These are phyloP conservation scores for Phanerochaete carnosa DNA, from an alignment of 768 basidiomycete species.

Conservation along the genomic window DNA sequence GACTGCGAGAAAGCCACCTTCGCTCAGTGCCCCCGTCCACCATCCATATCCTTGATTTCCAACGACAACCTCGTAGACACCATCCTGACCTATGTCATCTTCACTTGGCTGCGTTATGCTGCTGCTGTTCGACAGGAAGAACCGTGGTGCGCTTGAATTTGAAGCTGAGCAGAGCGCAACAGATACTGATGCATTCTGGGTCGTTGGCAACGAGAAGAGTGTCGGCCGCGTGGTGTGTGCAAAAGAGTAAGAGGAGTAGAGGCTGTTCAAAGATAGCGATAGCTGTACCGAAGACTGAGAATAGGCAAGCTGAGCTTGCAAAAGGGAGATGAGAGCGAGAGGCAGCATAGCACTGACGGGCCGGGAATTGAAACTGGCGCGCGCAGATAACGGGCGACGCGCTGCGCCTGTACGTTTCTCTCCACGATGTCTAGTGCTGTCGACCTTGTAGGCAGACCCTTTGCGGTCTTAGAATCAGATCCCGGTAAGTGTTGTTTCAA, in stretches of 20 bases:
- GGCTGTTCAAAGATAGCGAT: slow-evolving; percentile 15
- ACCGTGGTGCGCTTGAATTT: slow-evolving; percentile 36
- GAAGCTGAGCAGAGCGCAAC: slow-evolving; percentile 29
- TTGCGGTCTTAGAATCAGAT: slow-evolving; percentile 56
- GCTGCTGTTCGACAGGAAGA: slow-evolving; percentile 57
- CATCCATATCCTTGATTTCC: slow-evolving; percentile 42
- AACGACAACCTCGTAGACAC: slow-evolving; percentile 47
- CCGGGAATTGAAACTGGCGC: too few relatives aligned
- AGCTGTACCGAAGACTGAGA: slow-evolving; percentile 10
- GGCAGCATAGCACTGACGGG: slow-evolving; percentile 19
- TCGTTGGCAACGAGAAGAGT: slow-evolving; percentile 24
- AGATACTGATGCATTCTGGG: slow-evolving; percentile 27
- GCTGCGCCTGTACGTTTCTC: background rate
- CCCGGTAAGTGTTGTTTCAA: slow-evolving; percentile 25
- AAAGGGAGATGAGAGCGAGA: slow-evolving; percentile 14
- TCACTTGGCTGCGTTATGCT: slow-evolving; percentile 34
- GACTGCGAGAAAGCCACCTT: slow-evolving; percentile 53
- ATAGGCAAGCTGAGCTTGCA: slow-evolving; percentile 16
- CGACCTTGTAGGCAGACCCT: slow-evolving; percentile 60
- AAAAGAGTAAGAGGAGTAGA: slow-evolving; percentile 11
- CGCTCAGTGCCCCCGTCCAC: slow-evolving; percentile 44
- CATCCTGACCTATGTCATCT: slow-evolving; percentile 30
- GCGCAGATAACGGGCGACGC: too few relatives aligned
- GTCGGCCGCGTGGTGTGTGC: slow-evolving; percentile 16
- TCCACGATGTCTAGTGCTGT: background rate